Evolutionary conservation across 441 rosid species (phyloP), one percentile per base, ranked within the genome.

Genomic region (Croton setiger): DNA sequence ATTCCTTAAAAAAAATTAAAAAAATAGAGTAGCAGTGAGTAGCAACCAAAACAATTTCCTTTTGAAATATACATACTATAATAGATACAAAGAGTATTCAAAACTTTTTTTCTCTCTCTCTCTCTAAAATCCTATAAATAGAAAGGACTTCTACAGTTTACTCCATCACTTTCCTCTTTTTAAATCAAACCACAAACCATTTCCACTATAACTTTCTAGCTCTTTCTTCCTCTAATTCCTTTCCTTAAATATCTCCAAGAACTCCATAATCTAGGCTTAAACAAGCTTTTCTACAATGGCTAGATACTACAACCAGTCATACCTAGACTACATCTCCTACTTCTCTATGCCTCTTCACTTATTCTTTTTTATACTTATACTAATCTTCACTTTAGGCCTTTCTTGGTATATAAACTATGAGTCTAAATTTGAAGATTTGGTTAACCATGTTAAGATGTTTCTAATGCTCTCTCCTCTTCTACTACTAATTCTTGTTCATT

Each of bases 401-500:
- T 82, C 92, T n/a, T 86, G 94, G 89, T 86, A 86, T 89, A 74
- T 85, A 39, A 86, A 83, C 83, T 86, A 84, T 3, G 94, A 89
- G 61, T 80, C 86, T 44, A 44, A 63, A 78, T 35, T 87, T 4
- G 88, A 88, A 66, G 94, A 91, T 59, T 15, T 87, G 31, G 49
- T 77, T 51, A 64, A 66, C 73, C 89, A 84, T n/a, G 70, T 85
- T 52, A 91, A 86, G 71, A 60, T 92, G 45, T 58, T 82, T 79
- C 73, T 92, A 75, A 83, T 88, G 75, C 67, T 89, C 18, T 69
- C 86, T 20, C 98, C 97, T 20, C 31, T 92, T 14, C 11, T 87
- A 7, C 69, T 91, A 7, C 85, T 90, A 37, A 82, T 92, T 3
- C 61, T 86, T 4, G 78, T 92, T 20, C 91, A 83, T 71, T 78